Conservation (phyloP, 805 yeast genomes). For the Kazachstania psychrophila region DNA sequence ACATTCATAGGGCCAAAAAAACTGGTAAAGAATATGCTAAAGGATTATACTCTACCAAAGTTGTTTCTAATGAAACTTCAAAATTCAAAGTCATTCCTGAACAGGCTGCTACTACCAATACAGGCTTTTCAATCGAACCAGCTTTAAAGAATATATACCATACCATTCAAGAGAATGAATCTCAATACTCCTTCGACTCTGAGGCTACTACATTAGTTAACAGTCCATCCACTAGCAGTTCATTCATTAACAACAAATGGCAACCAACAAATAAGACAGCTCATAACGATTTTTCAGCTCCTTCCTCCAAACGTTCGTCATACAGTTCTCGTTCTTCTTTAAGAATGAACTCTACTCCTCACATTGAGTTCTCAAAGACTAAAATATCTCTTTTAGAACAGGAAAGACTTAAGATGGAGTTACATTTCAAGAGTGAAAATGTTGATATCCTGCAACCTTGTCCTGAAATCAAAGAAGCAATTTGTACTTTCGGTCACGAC, state of each 20-base stretch:
- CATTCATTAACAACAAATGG: background rate
- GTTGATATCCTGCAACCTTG: too few species aligned
- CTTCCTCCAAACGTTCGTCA: too few species aligned
- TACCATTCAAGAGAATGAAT: constrained; percentile 5
- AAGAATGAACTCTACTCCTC: too few species aligned
- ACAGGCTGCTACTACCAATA: too few species aligned
- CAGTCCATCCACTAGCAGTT: background rate
- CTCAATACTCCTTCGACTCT: constrained; percentile 13
- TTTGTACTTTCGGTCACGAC: constrained; percentile 39
- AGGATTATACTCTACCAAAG: constrained; percentile 1
- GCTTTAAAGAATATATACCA: background rate
- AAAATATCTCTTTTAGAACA: constrained; percentile 1
- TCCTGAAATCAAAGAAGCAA: constrained; percentile 9
- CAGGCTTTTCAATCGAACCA: too few species aligned
- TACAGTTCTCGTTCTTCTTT: constrained; percentile 2
- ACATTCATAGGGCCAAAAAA: constrained; percentile 8
- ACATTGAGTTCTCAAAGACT: too few species aligned
- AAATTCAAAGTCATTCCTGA: too few species aligned
- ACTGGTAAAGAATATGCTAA: constrained; percentile 9
- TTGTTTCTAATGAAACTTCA: background rate
- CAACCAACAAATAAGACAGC: too few species aligned
- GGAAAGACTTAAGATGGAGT: too few species aligned
- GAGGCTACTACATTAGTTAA: constrained; percentile 16
- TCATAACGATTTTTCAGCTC: too few species aligned
- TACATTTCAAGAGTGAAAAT: too few species aligned